Percentiles rank a stretch among this genome's conserved stretches.
Conservation (phyloP, 768 basidiomycete species). For the Lactarius vividus region DNA sequence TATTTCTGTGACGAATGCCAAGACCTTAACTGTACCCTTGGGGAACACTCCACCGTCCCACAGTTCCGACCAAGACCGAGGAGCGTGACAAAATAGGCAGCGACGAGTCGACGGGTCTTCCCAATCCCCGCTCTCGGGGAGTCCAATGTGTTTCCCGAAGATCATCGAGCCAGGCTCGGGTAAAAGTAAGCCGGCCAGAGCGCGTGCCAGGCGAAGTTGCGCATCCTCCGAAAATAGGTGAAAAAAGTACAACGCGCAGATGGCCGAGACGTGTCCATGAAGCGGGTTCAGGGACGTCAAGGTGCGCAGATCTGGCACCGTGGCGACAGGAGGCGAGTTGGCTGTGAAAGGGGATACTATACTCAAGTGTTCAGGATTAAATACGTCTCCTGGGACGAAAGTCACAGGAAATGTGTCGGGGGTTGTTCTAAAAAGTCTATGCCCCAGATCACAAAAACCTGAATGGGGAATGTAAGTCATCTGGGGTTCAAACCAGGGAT, state of each 20-base stretch:
- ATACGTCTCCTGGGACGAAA: constrained; percentile 55
- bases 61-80: constrained; percentile 38
- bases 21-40: constrained; percentile 36
- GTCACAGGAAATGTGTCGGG: constrained; percentile 50
- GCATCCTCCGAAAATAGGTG: constrained; percentile 43
- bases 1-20: constrained; percentile 16
- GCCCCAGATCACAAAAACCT: constrained; percentile 64
- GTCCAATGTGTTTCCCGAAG: constrained; percentile 42
- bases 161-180: constrained; percentile 45
- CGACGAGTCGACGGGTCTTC: neutral
- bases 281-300: constrained; percentile 46
- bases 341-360: constrained; percentile 30
- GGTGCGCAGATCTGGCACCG: constrained; percentile 32
- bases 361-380: constrained; percentile 46
- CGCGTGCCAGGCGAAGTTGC: constrained; percentile 43
- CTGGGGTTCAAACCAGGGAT: no score
- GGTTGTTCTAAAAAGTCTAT: constrained; percentile 55
- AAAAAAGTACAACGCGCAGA: constrained; percentile 52
- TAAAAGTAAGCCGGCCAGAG: constrained; percentile 43
- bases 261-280: constrained; percentile 45
- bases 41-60: constrained; percentile 41
- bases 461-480: neutral
- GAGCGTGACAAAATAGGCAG: constrained; percentile 36
- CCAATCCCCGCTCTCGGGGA: constrained; percentile 34
- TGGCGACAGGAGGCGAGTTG: constrained; percentile 27